Evolutionary conservation across 148 eudicot species (phyloP).

Genomic region (Linanthus parryae): DNA sequence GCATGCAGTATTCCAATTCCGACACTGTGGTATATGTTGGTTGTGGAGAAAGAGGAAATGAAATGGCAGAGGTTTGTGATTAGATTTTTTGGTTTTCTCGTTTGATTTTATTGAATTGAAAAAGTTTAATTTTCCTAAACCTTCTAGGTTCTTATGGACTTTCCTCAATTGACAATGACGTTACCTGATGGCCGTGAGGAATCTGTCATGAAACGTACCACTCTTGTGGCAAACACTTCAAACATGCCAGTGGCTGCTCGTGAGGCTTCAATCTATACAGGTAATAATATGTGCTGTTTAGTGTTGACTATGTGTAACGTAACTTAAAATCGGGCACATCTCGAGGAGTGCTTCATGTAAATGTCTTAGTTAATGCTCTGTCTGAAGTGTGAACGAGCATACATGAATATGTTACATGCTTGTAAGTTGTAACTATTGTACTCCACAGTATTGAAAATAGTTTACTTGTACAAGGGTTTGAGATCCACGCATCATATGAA

Average conservation of each 20-base stretch:
- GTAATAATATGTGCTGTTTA: constrained; percentile 22
- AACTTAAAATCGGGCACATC: too few species aligned
- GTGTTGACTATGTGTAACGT: too few species aligned
- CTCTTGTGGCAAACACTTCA: constrained; percentile 99
- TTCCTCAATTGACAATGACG: constrained; percentile 99
- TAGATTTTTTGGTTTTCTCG: not conserved
- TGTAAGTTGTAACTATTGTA: too few species aligned
- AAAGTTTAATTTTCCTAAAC: not conserved
- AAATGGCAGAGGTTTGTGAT: constrained; percentile 93
- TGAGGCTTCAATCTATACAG: constrained; percentile 98
- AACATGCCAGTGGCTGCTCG: constrained; percentile 99
- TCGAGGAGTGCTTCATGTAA: too few species aligned
- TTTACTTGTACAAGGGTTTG: too few species aligned
- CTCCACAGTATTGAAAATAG: too few species aligned
- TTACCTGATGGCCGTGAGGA: constrained; percentile 99
- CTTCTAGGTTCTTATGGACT: constrained; percentile 94
- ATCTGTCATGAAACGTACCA: constrained; percentile 98
- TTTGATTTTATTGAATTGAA: not conserved
- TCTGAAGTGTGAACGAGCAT: too few species aligned
- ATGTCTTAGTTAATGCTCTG: too few species aligned
- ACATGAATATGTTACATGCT: too few species aligned
- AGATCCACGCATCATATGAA: too few species aligned
- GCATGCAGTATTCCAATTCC: constrained; percentile 89
- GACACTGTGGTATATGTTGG: constrained; percentile 99
- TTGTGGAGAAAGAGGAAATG: constrained; percentile 99